A percentile compares a stretch with the other conserved stretches of the same genome.
Evolutionary conservation across 768 basidiomycete species (phyloP).

Genomic region (Neoboletus subvelutipes): DNA sequence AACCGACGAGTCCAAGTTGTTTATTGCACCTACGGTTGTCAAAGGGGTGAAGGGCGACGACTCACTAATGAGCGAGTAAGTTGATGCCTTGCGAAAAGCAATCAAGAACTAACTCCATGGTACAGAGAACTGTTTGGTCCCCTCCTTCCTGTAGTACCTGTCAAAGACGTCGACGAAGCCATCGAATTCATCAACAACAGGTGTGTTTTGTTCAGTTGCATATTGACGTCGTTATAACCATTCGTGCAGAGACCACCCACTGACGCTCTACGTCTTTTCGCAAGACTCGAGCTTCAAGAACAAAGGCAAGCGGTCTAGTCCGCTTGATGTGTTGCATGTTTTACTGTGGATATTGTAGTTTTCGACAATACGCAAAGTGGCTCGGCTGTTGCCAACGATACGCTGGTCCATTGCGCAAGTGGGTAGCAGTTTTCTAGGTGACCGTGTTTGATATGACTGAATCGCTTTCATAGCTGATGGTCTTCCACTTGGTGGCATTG

Average conservation of each 20-base stretch:
- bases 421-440: constrained; percentile 11
- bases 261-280: constrained; percentile 78
- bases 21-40: constrained; percentile 74
- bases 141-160: constrained; percentile 69
- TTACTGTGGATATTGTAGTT: constrained; percentile 40
- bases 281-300: constrained; percentile 55
- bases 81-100: constrained; percentile 6
- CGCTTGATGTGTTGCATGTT: background rate
- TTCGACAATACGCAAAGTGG: constrained; percentile 72
- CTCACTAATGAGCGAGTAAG: constrained; percentile 75
- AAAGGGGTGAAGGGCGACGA: constrained; percentile 61
- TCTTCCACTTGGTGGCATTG: constrained; percentile 74
- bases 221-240: background rate
- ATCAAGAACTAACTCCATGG: background rate
- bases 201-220: constrained; percentile 33
- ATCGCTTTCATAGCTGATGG: constrained; percentile 44
- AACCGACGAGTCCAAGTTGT: constrained; percentile 53
- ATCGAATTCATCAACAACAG: constrained; percentile 63
- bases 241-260: constrained; percentile 61
- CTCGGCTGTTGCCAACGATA: constrained; percentile 67
- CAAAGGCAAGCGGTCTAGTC: constrained; percentile 45
- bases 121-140: constrained; percentile 84
- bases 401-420: constrained; percentile 60
- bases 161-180: constrained; percentile 69
- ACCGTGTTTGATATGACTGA: background rate